phyloP scores from a whole-genome alignment of 352 stramenopile species.

The Phytopythium boreale region DNA sequence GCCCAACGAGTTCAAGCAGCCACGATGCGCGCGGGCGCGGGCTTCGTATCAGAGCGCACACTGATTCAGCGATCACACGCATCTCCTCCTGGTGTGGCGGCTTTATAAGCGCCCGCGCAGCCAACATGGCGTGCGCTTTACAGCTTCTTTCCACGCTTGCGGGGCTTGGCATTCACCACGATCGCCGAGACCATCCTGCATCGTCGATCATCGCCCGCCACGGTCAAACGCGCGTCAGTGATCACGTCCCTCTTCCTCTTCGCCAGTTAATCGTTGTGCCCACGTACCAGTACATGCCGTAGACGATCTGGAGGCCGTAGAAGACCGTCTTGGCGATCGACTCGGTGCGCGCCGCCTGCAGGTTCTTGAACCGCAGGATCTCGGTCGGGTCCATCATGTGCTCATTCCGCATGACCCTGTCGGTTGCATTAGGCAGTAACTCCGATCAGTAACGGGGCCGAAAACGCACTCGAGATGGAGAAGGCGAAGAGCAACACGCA shows the following conservation, averaged over 20 bases:
- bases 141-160: conserved; percentile 30
- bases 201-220: not conserved
- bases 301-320: conserved; percentile 86
- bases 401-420: conserved; percentile 69
- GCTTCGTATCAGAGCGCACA: not conserved
- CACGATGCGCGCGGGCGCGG: not conserved
- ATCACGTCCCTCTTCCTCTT: not conserved
- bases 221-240: not conserved
- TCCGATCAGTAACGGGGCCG: not conserved
- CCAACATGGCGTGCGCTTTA: not conserved
- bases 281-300: conserved; percentile 87
- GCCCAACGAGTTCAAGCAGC: not conserved
- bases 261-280: not conserved
- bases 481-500: conserved; percentile 12
- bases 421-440: not conserved
- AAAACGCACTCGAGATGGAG: not conserved
- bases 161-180: conserved; percentile 60
- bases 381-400: conserved; percentile 84
- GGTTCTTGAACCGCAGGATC: conserved; percentile 86
- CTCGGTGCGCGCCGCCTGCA: conserved; percentile 71
- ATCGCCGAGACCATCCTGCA: conserved; percentile 85
- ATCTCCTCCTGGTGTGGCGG: not conserved
- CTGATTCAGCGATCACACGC: not conserved
- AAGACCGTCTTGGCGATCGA: conserved; percentile 85
- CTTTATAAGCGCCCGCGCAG: conserved; percentile 1